Evolutionary conservation across 163 green algal species (phyloP).

Genomic region (Scenedesmus sp.): DNA sequence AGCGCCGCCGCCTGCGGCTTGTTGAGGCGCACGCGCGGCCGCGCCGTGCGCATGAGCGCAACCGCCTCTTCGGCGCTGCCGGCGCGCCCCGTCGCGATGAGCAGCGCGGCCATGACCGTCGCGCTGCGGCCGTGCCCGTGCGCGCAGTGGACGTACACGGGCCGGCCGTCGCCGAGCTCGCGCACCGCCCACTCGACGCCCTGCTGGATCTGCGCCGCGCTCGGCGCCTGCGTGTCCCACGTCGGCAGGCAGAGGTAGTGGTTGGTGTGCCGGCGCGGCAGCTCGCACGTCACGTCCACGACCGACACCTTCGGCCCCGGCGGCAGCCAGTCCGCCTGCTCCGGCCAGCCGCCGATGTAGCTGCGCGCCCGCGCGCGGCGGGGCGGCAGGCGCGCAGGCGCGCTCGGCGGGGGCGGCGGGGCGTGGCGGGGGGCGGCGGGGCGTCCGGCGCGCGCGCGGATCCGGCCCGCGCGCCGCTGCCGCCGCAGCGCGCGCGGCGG

Average conservation of each 20-base stretch:
- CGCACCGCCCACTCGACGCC: constrained; percentile 64
- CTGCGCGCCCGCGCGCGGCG: no score
- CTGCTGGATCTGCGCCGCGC: constrained; percentile 58
- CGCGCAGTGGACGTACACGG: constrained; percentile 76
- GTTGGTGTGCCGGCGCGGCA: constrained; percentile 52
- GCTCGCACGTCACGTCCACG: constrained; percentile 80
- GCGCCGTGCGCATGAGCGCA: constrained; percentile 41
- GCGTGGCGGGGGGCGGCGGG: not conserved
- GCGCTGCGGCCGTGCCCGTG: constrained; percentile 74
- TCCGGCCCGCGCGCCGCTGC: no score
- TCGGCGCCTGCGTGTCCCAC: constrained; percentile 52
- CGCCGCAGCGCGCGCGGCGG: not conserved
- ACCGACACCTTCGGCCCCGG: constrained; percentile 57
- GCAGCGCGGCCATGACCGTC: constrained; percentile 70
- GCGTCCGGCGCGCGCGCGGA: not conserved
- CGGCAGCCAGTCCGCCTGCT: constrained; percentile 49
- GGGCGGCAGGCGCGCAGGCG: no score
- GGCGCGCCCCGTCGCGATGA: constrained; percentile 57
- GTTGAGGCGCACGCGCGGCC: constrained; percentile 44
- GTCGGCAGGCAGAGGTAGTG: constrained; percentile 42
- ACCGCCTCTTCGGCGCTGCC: constrained; percentile 40
- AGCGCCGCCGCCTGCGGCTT: constrained; percentile 34
- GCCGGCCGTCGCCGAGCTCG: constrained; percentile 50
- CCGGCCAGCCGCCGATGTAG: constrained; percentile 66
- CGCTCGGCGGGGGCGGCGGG: no score